phyloP scores from a whole-genome alignment of 768 basidiomycete species.

The Lentinula lateritia region DNA sequence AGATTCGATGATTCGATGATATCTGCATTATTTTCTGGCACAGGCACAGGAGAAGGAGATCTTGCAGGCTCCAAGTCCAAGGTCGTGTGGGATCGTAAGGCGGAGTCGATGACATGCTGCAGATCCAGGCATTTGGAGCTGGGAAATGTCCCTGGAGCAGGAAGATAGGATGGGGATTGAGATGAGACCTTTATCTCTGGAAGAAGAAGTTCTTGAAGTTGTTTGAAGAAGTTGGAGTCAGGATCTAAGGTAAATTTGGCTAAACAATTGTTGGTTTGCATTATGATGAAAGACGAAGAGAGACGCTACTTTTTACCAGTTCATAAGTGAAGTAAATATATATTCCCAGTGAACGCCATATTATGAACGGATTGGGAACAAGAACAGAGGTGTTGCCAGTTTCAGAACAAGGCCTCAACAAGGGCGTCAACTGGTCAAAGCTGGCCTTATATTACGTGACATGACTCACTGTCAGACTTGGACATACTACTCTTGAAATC shows the following conservation, averaged over 20 bases:
- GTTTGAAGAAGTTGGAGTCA: conserved; percentile 1
- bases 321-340: neutral
- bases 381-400: conserved; percentile 1
- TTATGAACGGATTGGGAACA: neutral
- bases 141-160: neutral
- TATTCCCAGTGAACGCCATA: neutral
- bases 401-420: neutral
- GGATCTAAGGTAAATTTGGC: neutral
- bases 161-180: neutral
- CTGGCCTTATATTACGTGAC: neutral
- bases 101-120: neutral
- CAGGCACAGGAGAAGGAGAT: neutral
- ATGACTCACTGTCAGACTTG: too few relatives aligned
- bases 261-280: neutral
- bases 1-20: neutral
- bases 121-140: neutral
- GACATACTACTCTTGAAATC: too few relatives aligned
- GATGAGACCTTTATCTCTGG: neutral
- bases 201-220: neutral
- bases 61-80: neutral
- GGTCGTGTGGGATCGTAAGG: neutral
- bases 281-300: neutral
- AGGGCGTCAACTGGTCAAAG: neutral
- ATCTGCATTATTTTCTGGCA: neutral
- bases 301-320: neutral